phyloP scores from a whole-genome alignment of 2,329 filamentous ascomycete genomes.

The Colletotrichum melonis region DNA sequence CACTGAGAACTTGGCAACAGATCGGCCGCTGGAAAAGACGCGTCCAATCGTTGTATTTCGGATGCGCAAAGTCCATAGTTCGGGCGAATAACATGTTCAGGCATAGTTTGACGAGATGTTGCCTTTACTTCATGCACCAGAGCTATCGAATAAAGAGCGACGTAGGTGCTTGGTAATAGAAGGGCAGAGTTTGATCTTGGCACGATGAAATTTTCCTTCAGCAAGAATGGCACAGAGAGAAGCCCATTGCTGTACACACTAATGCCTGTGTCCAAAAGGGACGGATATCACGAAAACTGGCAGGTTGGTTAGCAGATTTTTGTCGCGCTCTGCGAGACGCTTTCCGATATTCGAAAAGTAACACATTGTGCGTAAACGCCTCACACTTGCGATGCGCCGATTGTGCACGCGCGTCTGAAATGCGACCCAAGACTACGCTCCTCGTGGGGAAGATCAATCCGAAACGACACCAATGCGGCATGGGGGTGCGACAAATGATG shows the following conservation, averaged over 20 bases:
- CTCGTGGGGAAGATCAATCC: neutral
- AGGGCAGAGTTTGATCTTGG: conserved; percentile 61
- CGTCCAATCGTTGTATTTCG: neutral
- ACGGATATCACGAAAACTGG: neutral
- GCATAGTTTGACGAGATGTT: conserved; percentile 47
- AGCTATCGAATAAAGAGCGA: conserved; percentile 38
- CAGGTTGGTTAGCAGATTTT: neutral
- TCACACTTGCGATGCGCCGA: conserved; percentile 9
- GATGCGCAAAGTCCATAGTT: neutral
- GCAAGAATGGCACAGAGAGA: conserved; percentile 61
- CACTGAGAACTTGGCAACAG: neutral
- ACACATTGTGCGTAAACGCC: neutral
- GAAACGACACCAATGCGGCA: conserved; percentile 20
- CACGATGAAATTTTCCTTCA: conserved; percentile 68
- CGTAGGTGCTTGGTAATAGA: conserved; percentile 70
- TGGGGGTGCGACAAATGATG: neutral
- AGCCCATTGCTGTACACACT: conserved; percentile 70
- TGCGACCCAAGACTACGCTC: neutral
- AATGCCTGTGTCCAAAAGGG: conserved; percentile 54
- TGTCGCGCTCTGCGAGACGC: neutral
- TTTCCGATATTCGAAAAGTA: neutral
- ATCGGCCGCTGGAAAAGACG: neutral
- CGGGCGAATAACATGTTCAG: too few relatives aligned
- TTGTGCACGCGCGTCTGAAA: neutral
- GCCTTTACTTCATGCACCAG: conserved; percentile 68